A percentile compares a stretch with the other conserved stretches of the same genome.
Conservation (phyloP, 2,329 filamentous ascomycete species). For the Botrytis medusae region DNA sequence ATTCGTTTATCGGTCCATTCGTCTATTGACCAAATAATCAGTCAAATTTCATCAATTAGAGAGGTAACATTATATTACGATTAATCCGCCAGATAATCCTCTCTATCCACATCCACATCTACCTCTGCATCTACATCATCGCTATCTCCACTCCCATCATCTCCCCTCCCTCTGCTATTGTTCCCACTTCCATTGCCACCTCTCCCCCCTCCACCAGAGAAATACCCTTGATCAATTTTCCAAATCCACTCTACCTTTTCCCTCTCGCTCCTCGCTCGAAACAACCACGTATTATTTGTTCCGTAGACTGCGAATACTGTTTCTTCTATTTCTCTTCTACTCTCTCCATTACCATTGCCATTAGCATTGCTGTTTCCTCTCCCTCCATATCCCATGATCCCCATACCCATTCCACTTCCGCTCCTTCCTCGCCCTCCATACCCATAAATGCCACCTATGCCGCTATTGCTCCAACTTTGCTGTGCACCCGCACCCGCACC, state of each 20-base stretch:
- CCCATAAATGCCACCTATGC: constrained; percentile 26
- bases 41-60: neutral
- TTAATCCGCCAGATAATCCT: constrained; percentile 14
- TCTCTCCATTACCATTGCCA: constrained; percentile 36
- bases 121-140: neutral
- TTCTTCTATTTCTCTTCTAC: constrained; percentile 35
- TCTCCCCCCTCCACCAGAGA: constrained; percentile 30
- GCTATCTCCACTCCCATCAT: constrained; percentile 3
- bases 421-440: constrained; percentile 1
- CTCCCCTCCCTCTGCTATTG: neutral
- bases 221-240: constrained; percentile 73
- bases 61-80: neutral
- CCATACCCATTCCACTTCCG: constrained; percentile 7
- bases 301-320: constrained; percentile 90
- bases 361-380: neutral
- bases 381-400: constrained; percentile 7
- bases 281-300: constrained; percentile 91
- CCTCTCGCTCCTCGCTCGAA: constrained; percentile 81
- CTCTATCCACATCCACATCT: constrained; percentile 7
- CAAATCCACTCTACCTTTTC: constrained; percentile 98
- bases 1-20: neutral
- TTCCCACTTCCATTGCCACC: neutral
- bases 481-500: neutral
- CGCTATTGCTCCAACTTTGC: constrained; percentile 33
- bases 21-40: neutral